These are phyloP conservation scores for Dalbergia oliveri DNA, from an alignment of 306 rosid genomes.

Conservation along the genomic window DNA sequence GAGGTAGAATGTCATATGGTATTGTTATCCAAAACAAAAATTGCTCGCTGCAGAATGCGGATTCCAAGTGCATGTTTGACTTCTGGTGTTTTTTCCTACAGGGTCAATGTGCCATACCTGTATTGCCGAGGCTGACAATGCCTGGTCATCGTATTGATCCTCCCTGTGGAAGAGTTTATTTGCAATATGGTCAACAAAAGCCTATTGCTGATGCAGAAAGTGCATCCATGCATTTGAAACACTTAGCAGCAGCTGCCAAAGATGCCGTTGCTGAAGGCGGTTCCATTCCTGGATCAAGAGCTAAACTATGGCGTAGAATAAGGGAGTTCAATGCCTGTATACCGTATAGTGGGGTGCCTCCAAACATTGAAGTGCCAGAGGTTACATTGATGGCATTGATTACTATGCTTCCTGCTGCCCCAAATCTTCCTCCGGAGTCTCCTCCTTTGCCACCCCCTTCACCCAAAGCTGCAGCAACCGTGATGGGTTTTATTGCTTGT, in stretches of 20 bases:
- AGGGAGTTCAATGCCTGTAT: constrained; percentile 99
- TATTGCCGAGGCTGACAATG: constrained; percentile 97
- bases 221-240: constrained; percentile 91
- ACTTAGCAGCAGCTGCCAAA: constrained; percentile 93
- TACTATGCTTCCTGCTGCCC: constrained; percentile 98
- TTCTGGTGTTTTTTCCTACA: constrained; percentile 52
- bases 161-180: constrained; percentile 90
- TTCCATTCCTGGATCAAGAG: constrained; percentile 98
- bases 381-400: constrained; percentile 99
- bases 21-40: constrained; percentile 31
- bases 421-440: constrained; percentile 97
- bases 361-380: constrained; percentile 92
- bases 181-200: constrained; percentile 76
- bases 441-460: constrained; percentile 99
- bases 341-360: constrained; percentile 83
- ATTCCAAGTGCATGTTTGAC: constrained; percentile 52
- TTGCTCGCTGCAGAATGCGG: constrained; percentile 21
- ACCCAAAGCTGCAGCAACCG: constrained; percentile 99
- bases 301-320: constrained; percentile 99
- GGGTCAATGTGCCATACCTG: constrained; percentile 93
- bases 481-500: constrained; percentile 94
- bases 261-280: constrained; percentile 99
- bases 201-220: constrained; percentile 74
- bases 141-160: constrained; percentile 99
- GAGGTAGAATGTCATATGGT: constrained; percentile 23